Evolutionary conservation across 1,284 basidiomycete species (phyloP), one percentile per base, ranked within the genome.

Genomic region (Boletus sp.): DNA sequence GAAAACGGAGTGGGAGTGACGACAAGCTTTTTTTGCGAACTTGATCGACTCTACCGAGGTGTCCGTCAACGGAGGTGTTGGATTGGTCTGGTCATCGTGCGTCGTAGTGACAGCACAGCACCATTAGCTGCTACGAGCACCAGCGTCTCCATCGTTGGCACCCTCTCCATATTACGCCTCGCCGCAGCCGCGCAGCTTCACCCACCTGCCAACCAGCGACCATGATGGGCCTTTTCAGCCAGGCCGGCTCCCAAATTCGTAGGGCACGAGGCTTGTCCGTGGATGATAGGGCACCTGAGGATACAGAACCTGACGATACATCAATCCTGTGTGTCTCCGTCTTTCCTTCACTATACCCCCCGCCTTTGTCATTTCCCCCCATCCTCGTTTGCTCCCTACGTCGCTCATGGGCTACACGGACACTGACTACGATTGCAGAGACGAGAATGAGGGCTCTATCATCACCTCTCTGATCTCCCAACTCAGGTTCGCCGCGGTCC

Each of bases 391-490:
- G 20, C 30, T 32, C 14, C 42, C 33, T 30, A 23, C 41, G 8
- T 47, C 41, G 20, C 47, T 44, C 55, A 70, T 66, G 62, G 54
- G 63, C 32, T 54, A 53, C 39, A 58, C 57, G 34, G 57, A 69
- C 52, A 3, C 55, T 59, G 56, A 68, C 53, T 47, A 49, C 33
- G 46, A 55, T 37, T 58, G 40, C 56, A 81, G 79, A 53, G 86
- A 90, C 68, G 88, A 89, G 64, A 76, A 88, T 67, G 84, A 91
- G 64, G 88, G 88, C 38, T 90, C 87, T 30, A 80, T 91, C 60
- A 86, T 91, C 64, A 65, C 76, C 48, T 84, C 85, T 14, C 68
- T 94, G 59, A 91, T 93, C 59, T 86, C 88, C 13, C 90, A 94
- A 72, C 82, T 97, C 29, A 82, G 93, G 80, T 82, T 52, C 44